phyloP scores from a whole-genome alignment of 345 rosid species.

The Mangifera indica region DNA sequence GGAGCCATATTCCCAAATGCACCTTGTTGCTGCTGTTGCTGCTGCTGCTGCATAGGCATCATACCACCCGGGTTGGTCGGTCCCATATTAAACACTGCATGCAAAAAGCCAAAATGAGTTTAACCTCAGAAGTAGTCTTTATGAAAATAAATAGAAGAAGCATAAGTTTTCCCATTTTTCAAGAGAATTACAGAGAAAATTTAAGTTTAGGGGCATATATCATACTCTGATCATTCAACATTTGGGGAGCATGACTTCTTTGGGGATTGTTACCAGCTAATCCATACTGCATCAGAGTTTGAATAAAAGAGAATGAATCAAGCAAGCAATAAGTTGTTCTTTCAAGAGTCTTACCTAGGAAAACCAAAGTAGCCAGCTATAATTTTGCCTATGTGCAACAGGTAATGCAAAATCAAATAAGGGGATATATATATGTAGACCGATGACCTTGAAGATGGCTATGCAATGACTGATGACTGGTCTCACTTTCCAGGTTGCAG shows the following conservation, averaged over 20 bases:
- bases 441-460: not conserved
- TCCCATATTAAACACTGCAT: conserved; percentile 84
- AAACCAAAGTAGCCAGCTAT: not conserved
- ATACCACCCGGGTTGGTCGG: conserved; percentile 57
- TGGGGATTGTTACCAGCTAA: conserved; percentile 71
- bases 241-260: conserved; percentile 67
- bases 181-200: not conserved
- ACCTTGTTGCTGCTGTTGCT: conserved; percentile 62
- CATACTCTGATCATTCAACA: conserved; percentile 78
- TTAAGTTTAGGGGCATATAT: conserved; percentile 1
- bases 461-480: not conserved
- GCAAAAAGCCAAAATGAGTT: conserved; percentile 11
- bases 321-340: not conserved
- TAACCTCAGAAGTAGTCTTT: not conserved
- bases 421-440: not conserved
- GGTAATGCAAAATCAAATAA: not conserved
- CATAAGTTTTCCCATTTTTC: not conserved
- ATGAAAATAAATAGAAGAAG: not conserved
- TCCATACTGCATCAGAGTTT: conserved; percentile 54
- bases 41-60: conserved; percentile 54
- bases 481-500: not conserved
- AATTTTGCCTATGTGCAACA: not conserved
- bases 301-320: conserved; percentile 10
- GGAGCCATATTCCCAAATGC: conserved; percentile 60
- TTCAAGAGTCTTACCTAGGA: not conserved